These are phyloP conservation scores for Podospora appendiculata DNA, from an alignment of 495 filamentous ascomycete genomes.

Conservation along the genomic window DNA sequence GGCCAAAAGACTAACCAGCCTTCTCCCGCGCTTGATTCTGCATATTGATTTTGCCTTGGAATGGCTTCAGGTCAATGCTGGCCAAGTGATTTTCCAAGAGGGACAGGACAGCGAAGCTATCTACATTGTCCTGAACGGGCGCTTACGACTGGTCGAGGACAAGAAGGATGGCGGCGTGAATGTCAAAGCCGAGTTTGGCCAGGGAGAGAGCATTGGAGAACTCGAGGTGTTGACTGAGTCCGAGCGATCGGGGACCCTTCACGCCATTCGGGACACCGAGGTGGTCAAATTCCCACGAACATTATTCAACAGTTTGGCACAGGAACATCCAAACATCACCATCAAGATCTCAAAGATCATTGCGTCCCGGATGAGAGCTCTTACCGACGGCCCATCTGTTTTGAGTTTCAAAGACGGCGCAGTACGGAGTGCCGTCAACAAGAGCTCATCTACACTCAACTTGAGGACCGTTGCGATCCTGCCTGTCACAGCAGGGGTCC, in stretches of 20 bases:
- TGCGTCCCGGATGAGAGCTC: slow-evolving; percentile 82
- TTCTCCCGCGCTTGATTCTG: slow-evolving; percentile 84
- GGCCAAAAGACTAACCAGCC: slow-evolving; percentile 84
- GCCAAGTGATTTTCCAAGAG: slow-evolving; percentile 90
- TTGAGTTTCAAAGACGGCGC: slow-evolving; percentile 30
- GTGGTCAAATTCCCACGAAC: slow-evolving; percentile 93
- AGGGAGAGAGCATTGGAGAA: slow-evolving; percentile 96
- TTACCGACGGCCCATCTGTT: slow-evolving; percentile 68
- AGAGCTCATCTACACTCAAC: slow-evolving; percentile 80
- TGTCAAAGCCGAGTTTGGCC: slow-evolving; percentile 87
- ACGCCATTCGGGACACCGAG: slow-evolving; percentile 95
- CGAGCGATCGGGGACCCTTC: slow-evolving; percentile 75
- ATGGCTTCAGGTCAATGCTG: slow-evolving; percentile 93
- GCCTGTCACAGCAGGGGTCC: slow-evolving; percentile 84
- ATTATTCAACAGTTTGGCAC: slow-evolving; percentile 92
- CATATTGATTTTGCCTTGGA: slow-evolving; percentile 98
- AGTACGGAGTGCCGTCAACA: slow-evolving; percentile 52
- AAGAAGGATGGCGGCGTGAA: slow-evolving; percentile 71
- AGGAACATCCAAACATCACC: slow-evolving; percentile 95
- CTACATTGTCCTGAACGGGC: slow-evolving; percentile 93
- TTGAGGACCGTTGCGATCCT: slow-evolving; percentile 87
- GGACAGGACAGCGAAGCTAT: slow-evolving; percentile 96
- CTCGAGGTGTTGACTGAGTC: slow-evolving; percentile 96
- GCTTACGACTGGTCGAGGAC: slow-evolving; percentile 73
- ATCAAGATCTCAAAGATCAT: slow-evolving; percentile 99